Evolutionary conservation across 768 basidiomycete species (phyloP).

Genomic region (Hirschioporus abietinus): DNA sequence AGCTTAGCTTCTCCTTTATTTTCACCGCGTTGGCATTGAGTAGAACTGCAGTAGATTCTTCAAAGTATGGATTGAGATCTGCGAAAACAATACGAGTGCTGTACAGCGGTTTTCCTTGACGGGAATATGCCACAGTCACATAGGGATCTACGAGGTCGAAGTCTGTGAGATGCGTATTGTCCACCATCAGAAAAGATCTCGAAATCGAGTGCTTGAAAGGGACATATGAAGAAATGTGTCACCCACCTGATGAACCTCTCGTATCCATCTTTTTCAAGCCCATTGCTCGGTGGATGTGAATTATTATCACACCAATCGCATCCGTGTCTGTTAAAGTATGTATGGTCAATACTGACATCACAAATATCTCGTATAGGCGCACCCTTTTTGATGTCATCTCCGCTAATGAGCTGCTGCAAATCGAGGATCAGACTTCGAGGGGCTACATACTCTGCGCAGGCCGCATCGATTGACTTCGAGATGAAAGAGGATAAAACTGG

Average conservation of each 20-base stretch:
- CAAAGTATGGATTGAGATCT: constrained; percentile 61
- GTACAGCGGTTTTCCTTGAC: constrained; percentile 59
- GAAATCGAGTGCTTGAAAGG: not conserved
- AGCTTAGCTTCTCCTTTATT: constrained; percentile 54
- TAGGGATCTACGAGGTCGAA: constrained; percentile 39
- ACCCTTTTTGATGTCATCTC: constrained; percentile 47
- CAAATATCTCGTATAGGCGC: not conserved
- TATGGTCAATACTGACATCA: not conserved
- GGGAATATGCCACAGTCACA: constrained; percentile 61
- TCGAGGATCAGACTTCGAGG: constrained; percentile 70
- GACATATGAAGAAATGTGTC: not conserved
- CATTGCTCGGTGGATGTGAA: constrained; percentile 59
- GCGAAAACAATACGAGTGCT: constrained; percentile 63
- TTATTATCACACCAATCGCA: constrained; percentile 57
- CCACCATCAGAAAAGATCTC: not conserved
- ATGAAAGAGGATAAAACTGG: constrained; percentile 67
- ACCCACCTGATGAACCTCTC: constrained; percentile 29
- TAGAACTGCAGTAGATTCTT: constrained; percentile 60
- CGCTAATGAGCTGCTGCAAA: constrained; percentile 56
- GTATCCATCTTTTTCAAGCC: constrained; percentile 40
- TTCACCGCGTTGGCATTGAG: constrained; percentile 63
- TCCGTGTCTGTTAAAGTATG: constrained; percentile 43
- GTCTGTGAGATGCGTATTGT: not conserved
- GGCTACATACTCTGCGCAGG: constrained; percentile 56
- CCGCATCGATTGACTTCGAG: constrained; percentile 60